Base-by-base conservation (phyloP, 768 basidiomycete genomes). In the Pilatotrama ljubarskyi region DNA sequence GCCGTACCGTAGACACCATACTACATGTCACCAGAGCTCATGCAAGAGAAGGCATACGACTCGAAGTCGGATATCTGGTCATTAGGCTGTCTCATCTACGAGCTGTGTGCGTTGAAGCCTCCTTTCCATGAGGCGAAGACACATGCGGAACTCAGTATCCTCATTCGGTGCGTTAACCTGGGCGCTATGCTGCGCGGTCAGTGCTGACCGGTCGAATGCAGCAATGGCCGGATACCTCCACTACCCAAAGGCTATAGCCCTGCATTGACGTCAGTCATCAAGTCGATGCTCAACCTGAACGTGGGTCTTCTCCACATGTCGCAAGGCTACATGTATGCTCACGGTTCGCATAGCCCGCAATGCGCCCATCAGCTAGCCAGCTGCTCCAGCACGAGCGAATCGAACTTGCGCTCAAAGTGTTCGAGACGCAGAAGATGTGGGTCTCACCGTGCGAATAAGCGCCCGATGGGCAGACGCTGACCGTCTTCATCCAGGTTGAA, bases 11-110 rank as follows among this genome's bases (percentile, higher is more conserved):
- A 98, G 95, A 99, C 97, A 3, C 97, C 97, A 3, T 95, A 98
- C 72, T 98, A 99, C 77, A 98, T 99, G 97, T 97, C 95, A 1
- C 97, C 97, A 0, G 96, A 99, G 73, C 82, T 98, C 35, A 93
- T 98, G 84, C 93, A 92, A 76, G 96, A 98, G 71, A 95, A 93
- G 71, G 85, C 93, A 3, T 99, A 99, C 74, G 97, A 98, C 75
- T 90, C 93, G 7, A 99, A 98, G 76, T 94, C 92, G 0, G 97
- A 99, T 69, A 98, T 99, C 48, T 99, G 97, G 97, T 95, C 93
- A 4, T 81, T 98, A 26, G 97, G 97, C 1, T 99, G 97, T 75
- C 81, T 98, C 29, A 92, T 98, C 24, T 98, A 92, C 73, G 97
- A 98, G 75, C 83, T 98, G 38, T 98, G 96, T 64, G 94, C 96